Conservation (phyloP, 768 basidiomycete genomes). For the Boletus pseudopeckii region DNA sequence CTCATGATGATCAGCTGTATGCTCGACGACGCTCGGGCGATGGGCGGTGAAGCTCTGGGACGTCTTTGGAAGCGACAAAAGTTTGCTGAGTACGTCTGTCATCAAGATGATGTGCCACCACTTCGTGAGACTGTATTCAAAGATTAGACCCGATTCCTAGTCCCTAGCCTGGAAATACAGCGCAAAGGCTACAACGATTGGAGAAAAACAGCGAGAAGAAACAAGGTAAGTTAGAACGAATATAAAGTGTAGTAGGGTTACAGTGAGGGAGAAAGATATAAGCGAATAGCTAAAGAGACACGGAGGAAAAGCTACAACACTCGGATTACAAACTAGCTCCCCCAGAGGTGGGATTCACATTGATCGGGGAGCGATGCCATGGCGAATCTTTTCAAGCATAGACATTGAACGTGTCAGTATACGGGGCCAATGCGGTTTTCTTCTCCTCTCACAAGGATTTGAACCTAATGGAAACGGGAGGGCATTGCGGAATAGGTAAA, state of each 20-base stretch:
- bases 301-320: neutral
- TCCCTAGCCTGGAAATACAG: neutral
- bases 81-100: slow-evolving; percentile 35
- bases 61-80: slow-evolving; percentile 48
- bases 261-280: neutral
- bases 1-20: slow-evolving; percentile 29
- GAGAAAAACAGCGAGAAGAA: neutral
- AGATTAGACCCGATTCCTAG: neutral
- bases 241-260: neutral
- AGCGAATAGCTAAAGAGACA: neutral
- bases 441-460: neutral
- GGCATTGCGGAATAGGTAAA: neutral
- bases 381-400: slow-evolving; percentile 4
- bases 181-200: neutral
- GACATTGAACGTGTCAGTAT: neutral
- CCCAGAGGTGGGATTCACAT: no score
- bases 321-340: neutral
- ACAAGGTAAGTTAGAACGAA: neutral
- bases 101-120: slow-evolving; percentile 17
- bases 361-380: neutral
- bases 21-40: slow-evolving; percentile 36
- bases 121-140: neutral
- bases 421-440: neutral
- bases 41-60: slow-evolving; percentile 49
- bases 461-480: neutral